Percentiles rank a stretch among this genome's conserved stretches.
Evolutionary conservation across 2,329 filamentous ascomycete species (phyloP).

Genomic region (Fonsecaea monophora): DNA sequence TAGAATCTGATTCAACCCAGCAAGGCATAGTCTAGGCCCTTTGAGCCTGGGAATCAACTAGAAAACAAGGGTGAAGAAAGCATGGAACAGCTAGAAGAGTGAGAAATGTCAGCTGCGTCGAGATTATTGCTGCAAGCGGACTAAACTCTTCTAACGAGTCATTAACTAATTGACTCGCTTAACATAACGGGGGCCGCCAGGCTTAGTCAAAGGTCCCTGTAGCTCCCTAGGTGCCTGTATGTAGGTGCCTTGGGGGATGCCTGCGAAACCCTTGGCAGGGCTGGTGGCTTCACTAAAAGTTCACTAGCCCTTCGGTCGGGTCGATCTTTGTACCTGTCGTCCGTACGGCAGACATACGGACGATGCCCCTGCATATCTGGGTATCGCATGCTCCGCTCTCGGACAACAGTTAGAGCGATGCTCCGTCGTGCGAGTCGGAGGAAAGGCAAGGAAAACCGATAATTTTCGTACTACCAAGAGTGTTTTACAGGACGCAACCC

Average conservation of each 20-base stretch:
- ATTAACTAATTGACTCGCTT: constrained; percentile 1
- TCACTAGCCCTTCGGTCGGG: not conserved
- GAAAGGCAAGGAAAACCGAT: too few species aligned
- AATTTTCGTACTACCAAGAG: too few species aligned
- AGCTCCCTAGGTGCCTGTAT: not conserved
- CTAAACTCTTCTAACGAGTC: not conserved
- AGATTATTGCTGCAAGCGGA: not conserved
- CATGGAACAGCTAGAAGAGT: not conserved
- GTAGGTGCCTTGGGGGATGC: not conserved
- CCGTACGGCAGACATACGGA: not conserved
- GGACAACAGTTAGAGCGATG: not conserved
- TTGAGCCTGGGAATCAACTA: not conserved
- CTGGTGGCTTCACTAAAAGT: not conserved
- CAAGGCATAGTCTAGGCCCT: not conserved
- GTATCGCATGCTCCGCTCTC: not conserved
- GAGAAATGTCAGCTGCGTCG: not conserved
- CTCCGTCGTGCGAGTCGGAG: not conserved
- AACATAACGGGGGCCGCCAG: not conserved
- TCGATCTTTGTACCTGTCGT: not conserved
- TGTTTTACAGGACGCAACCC: too few species aligned
- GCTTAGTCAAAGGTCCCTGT: not conserved
- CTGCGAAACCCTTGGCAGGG: not conserved
- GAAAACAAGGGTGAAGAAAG: not conserved
- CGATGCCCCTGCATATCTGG: not conserved
- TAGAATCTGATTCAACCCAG: not conserved